Percentiles rank a stretch among this genome's conserved stretches.
These are phyloP conservation scores for Gossypium gossypioides DNA, from an alignment of 441 rosid genomes.

Conservation along the genomic window DNA sequence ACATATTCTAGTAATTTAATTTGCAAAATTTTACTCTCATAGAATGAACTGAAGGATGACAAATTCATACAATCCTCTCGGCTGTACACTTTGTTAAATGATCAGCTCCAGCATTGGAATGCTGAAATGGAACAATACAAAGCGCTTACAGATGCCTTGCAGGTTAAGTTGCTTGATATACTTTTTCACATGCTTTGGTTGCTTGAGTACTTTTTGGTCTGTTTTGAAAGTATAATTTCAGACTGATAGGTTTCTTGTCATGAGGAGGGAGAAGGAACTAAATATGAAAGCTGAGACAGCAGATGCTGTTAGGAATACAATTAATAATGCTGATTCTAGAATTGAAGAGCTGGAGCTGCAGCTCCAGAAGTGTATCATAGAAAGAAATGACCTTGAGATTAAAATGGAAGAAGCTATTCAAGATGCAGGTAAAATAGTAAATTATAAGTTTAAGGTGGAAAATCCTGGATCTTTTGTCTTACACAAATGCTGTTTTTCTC, in stretches of 20 bases:
- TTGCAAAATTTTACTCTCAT: conserved; percentile 19
- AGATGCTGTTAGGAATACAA: conserved; percentile 54
- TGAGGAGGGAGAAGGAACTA: conserved; percentile 78
- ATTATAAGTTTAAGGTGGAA: not conserved
- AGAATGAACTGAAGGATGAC: conserved; percentile 79
- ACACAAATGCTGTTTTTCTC: conserved; percentile 18
- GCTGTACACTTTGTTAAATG: conserved; percentile 55
- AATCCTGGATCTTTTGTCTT: conserved; percentile 15
- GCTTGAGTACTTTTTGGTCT: conserved; percentile 11
- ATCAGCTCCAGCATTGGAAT: conserved; percentile 75
- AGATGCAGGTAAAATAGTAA: conserved; percentile 60
- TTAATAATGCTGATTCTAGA: conserved; percentile 45
- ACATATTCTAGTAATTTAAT: conserved; percentile 14
- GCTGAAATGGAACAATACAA: conserved; percentile 32
- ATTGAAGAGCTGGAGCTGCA: conserved; percentile 65
- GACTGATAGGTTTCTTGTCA: conserved; percentile 65
- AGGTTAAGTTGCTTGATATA: conserved; percentile 12
- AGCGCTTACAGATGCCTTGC: not conserved
- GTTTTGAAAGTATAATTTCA: conserved; percentile 37
- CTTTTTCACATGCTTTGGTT: conserved; percentile 14
- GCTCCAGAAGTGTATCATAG: conserved; percentile 62
- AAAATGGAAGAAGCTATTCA: conserved; percentile 81
- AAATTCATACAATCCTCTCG: conserved; percentile 64
- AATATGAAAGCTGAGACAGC: conserved; percentile 55
- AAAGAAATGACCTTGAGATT: conserved; percentile 81